Base-by-base conservation (phyloP, 176 grass and related monocot species). In the Saccharum officinarum region DNA sequence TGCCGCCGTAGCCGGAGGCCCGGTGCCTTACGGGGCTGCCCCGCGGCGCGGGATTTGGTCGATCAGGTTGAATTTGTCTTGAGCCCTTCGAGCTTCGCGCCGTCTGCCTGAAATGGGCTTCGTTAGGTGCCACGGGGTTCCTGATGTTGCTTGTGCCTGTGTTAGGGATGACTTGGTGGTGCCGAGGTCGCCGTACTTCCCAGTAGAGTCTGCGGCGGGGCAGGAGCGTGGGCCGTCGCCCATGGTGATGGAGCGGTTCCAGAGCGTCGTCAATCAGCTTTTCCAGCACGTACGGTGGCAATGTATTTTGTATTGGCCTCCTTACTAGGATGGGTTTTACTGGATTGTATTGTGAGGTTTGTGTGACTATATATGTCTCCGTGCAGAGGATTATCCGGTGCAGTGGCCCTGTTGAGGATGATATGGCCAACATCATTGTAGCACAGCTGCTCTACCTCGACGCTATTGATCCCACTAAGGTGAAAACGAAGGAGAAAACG, bases 381-480 rank as follows among this genome's bases (percentile, higher is more conserved):
- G 36, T 79, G 49, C 86, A 98, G 95, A 93, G 93, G 66, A 98
- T 98, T 77, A 95, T 98, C 78, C 93, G 93, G 10, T 90, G 91
- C 0, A 93, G 93, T 71, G 96, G 96, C 31, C 86, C 93, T 2
- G 73, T 98, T 23, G 96, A 98, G 74, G 96, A 98, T 83, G 89
- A 98, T 76, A 95, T 98, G 76, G 93, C 93, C 0, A 95, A 93
- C 26, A 68, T 95, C 9, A 90, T 98, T 10, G 96, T 98, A 4
- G 89, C 93, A 1, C 93, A 98, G 73, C 89, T 98, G 60, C 87
- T 98, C 7, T 95, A 98, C 76, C 93, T 98, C 23, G 96, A 98
- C 7, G 91, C 96, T n/a, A 69, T 95, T 0, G 86, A 98, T 91
- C 89, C 93, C 60, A 89, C 70, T 23, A 98, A 94, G 96, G 93